Evolutionary conservation across 257 asterid genomes (phyloP).

Genomic region (Salvia miltiorrhiza): DNA sequence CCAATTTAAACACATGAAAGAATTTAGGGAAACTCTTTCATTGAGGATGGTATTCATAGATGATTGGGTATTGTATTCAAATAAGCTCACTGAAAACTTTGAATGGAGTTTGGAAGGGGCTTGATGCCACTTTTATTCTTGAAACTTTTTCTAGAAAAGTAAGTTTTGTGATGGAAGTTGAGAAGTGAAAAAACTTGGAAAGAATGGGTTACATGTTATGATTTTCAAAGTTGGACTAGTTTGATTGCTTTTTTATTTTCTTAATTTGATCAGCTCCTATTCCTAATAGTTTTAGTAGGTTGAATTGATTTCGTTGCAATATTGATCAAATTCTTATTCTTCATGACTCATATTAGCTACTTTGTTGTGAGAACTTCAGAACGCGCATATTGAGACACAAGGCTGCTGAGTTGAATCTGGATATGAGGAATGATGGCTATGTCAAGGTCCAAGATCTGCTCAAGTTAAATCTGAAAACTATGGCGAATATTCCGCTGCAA

Average conservation of each 20-base stretch:
- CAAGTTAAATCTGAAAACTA: constrained; percentile 71
- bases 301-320: background rate
- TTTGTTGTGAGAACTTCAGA: constrained; percentile 35
- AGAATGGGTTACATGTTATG: background rate
- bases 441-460: constrained; percentile 80
- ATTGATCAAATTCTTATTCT: background rate
- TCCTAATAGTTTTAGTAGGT: background rate
- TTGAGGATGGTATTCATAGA: background rate
- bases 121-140: background rate
- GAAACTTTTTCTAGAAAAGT: background rate
- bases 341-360: background rate
- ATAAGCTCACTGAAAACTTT: background rate
- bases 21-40: background rate
- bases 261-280: background rate
- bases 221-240: background rate
- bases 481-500: constrained; percentile 55
- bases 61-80: background rate
- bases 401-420: constrained; percentile 81
- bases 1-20: too few relatives aligned
- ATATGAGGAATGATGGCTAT: constrained; percentile 87
- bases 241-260: background rate
- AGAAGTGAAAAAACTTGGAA: background rate
- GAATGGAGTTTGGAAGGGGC: background rate
- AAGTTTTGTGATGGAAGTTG: background rate
- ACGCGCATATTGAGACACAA: constrained; percentile 83